Evolutionary conservation across 2,329 filamentous ascomycete genomes (phyloP).

Genomic region (Alternaria atra): DNA sequence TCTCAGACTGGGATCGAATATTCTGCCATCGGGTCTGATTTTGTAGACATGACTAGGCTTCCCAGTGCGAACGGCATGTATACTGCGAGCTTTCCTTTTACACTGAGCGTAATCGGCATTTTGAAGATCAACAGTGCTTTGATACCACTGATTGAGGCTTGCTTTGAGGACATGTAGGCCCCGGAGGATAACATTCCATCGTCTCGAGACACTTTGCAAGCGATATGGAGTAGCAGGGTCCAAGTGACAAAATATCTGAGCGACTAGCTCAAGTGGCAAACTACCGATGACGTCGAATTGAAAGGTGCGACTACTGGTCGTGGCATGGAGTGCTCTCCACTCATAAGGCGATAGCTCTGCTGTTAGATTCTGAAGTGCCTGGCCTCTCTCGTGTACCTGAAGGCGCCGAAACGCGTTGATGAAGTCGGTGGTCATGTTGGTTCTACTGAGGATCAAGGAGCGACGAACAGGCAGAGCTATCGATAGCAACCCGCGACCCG

Average conservation of each 20-base stretch:
- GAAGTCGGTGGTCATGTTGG: slow-evolving; percentile 17
- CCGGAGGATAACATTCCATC: slow-evolving; percentile 43
- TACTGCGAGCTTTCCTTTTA: slow-evolving; percentile 28
- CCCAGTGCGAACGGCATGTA: slow-evolving; percentile 39
- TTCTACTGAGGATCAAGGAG: background rate
- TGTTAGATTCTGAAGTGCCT: slow-evolving; percentile 38
- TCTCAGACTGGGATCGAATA: background rate
- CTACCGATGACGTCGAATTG: slow-evolving; percentile 46
- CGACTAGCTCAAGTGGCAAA: slow-evolving; percentile 51
- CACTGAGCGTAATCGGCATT: slow-evolving; percentile 26
- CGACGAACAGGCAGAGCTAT: background rate
- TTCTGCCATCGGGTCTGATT: background rate
- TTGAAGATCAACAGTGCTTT: slow-evolving; percentile 21
- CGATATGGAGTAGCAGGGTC: slow-evolving; percentile 40
- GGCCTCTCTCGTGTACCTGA: slow-evolving; percentile 20
- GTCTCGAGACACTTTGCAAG: slow-evolving; percentile 43
- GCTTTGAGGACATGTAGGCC: slow-evolving; percentile 34
- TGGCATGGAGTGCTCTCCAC: slow-evolving; percentile 36
- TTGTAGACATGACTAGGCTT: slow-evolving; percentile 11
- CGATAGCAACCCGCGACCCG: background rate
- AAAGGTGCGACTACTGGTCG: slow-evolving; percentile 34
- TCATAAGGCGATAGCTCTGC: slow-evolving; percentile 41
- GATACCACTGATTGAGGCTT: slow-evolving; percentile 35
- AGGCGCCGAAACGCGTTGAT: slow-evolving; percentile 31
- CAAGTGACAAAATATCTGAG: slow-evolving; percentile 47